Evolutionary conservation across 2,329 filamentous ascomycete genomes (phyloP).

Genomic region (Biscogniauxia mediterranea): DNA sequence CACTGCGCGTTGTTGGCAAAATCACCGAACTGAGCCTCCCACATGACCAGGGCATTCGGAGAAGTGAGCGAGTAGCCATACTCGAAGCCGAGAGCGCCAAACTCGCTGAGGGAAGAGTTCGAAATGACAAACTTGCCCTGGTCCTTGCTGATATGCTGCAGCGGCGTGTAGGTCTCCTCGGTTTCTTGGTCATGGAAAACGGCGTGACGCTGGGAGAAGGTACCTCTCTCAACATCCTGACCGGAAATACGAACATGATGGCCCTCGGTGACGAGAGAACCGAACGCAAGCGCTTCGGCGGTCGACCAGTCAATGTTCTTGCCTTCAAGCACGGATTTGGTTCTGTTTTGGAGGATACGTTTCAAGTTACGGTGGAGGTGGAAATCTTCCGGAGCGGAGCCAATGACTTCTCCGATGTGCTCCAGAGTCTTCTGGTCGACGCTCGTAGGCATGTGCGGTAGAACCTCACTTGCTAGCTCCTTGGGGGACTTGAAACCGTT

Average conservation of each 20-base stretch:
- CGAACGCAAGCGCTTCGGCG: conserved; percentile 92
- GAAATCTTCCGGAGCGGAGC: conserved; percentile 79
- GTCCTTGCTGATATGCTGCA: conserved; percentile 84
- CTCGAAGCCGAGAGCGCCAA: conserved; percentile 84
- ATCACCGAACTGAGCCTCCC: conserved; percentile 99
- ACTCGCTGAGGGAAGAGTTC: conserved; percentile 82
- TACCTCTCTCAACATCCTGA: conserved; percentile 98
- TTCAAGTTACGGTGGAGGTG: conserved; percentile 92
- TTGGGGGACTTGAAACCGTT: conserved; percentile 99
- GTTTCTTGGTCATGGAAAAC: conserved; percentile 97
- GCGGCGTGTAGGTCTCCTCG: conserved; percentile 87
- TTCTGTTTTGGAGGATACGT: conserved; percentile 85
- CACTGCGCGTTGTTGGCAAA: conserved; percentile 99
- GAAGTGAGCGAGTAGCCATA: conserved; percentile 98
- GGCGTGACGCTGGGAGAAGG: conserved; percentile 96
- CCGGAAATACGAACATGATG: conserved; percentile 97
- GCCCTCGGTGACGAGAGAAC: conserved; percentile 84
- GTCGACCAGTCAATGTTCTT: conserved; percentile 98
- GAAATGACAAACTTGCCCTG: conserved; percentile 96
- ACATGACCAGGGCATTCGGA: conserved; percentile 96
- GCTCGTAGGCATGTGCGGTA: conserved; percentile 86
- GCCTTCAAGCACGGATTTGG: conserved; percentile 89
- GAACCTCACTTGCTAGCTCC: conserved; percentile 89
- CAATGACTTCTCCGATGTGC: conserved; percentile 80
- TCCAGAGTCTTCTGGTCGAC: conserved; percentile 71